Evolutionary conservation across 2,329 filamentous ascomycete genomes (phyloP).

Genomic region (Rasamsonia emersonii): DNA sequence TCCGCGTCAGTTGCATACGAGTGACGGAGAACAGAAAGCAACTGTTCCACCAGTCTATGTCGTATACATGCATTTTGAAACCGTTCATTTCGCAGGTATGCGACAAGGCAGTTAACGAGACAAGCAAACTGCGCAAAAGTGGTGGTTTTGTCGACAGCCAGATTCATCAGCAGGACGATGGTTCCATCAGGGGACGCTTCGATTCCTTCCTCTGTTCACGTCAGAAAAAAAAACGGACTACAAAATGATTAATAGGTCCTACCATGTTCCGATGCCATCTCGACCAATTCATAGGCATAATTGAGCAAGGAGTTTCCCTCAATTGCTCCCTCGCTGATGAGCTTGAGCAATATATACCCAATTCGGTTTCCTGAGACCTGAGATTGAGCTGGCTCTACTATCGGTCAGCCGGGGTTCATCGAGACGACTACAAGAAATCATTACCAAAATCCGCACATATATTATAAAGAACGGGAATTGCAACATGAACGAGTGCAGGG

Average conservation of each 20-base stretch:
- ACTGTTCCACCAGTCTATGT: constrained; percentile 21
- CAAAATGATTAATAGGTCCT: constrained; percentile 6
- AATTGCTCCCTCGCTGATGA: constrained; percentile 25
- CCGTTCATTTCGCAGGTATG: constrained; percentile 28
- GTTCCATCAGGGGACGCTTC: constrained; percentile 26
- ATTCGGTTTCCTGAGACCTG: constrained; percentile 28
- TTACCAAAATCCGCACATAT: constrained; percentile 38
- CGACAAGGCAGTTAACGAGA: constrained; percentile 23
- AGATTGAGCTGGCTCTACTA: constrained; percentile 29
- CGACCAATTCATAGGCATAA: constrained; percentile 33
- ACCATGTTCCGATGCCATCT: constrained; percentile 33
- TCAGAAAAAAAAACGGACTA: constrained; percentile 5
- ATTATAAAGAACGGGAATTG: constrained; percentile 38
- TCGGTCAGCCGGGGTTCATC: constrained; percentile 12
- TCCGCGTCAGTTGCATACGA: constrained; percentile 21
- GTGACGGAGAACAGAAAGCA: constrained; percentile 23
- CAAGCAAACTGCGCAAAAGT: constrained; percentile 23
- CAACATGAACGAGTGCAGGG: constrained; percentile 28
- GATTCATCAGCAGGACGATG: constrained; percentile 25
- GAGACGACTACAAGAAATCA: not conserved
- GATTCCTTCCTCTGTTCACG: constrained; percentile 23
- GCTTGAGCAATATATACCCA: constrained; percentile 27
- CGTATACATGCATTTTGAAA: constrained; percentile 31
- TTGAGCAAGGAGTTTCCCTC: constrained; percentile 24
- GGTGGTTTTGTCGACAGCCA: constrained; percentile 19